Conservation (phyloP, 352 stramenopile species). For the Poterioochromonas sp. region DNA sequence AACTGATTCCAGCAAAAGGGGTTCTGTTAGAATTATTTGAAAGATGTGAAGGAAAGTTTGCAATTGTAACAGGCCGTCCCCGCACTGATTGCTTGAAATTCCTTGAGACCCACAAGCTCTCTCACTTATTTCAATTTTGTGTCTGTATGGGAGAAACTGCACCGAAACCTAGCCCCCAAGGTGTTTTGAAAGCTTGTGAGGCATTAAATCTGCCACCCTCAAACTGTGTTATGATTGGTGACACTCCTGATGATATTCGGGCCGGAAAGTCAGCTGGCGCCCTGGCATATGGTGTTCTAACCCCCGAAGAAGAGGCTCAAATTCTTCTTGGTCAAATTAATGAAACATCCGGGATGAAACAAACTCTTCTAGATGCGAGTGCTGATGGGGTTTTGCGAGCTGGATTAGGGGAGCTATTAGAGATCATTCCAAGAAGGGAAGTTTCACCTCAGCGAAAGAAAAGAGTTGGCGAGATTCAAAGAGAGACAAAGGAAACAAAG, state of each 20-base stretch:
- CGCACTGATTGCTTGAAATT: conserved; percentile 86
- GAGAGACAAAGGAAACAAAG: conserved; percentile 74
- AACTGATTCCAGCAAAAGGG: conserved; percentile 66
- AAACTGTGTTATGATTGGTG: conserved; percentile 78
- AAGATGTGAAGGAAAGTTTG: conserved; percentile 68
- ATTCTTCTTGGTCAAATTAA: conserved; percentile 51
- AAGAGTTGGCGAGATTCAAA: background rate
- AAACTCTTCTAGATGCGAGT: conserved; percentile 53
- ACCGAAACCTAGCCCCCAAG: conserved; percentile 82
- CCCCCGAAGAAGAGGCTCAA: conserved; percentile 67
- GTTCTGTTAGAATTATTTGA: conserved; percentile 66
- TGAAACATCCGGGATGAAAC: conserved; percentile 42
- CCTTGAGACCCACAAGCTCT: conserved; percentile 64
- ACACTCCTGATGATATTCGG: conserved; percentile 89
- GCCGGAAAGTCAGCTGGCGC: conserved; percentile 54
- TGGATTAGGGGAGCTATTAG: conserved; percentile 65
- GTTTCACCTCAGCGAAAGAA: background rate
- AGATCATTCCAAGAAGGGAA: conserved; percentile 36
- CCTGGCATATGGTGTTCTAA: conserved; percentile 49
- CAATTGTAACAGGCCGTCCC: conserved; percentile 78
- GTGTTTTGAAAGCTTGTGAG: conserved; percentile 68
- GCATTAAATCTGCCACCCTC: conserved; percentile 61
- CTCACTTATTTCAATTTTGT: conserved; percentile 69
- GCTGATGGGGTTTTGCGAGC: conserved; percentile 58
- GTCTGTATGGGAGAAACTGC: conserved; percentile 91